Evolutionary conservation across 2,329 filamentous ascomycete genomes (phyloP), one percentile per base, ranked within the genome.

Genomic region (Fusarium penzigii): DNA sequence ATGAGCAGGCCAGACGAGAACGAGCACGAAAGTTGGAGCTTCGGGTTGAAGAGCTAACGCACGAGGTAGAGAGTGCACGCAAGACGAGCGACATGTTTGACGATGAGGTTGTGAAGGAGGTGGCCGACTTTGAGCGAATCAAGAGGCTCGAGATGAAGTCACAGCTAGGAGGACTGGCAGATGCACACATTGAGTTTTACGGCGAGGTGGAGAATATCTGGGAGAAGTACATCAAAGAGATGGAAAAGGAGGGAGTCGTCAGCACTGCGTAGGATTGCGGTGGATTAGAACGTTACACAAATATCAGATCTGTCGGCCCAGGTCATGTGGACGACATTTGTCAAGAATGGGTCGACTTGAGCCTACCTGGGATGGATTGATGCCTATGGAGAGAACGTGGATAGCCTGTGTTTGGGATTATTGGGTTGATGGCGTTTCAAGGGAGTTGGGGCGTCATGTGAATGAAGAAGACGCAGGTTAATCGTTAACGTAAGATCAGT

Each of bases 121-220:
- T 97, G 1, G 82, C 83, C 17, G 92, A 97, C 68, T 99, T 99
- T 74, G 94, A 99, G 75, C 84, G 92, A 51, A 97, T 97, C 79
- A 99, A 99, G 78, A 86, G 90, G 39, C 79, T 90, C 40, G 93
- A 99, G 78, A 95, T 99, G 73, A 90, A 90, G 70, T 83, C 88
- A 58, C 92, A 94, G 62, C 80, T 99, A 45, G 91, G 90, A 3
- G 86, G 84, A 3, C 73, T 99, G 44, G 91, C 93, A 0, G 88
- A 93, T 66, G 86, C 90, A 16, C 91, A 99, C 70, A 85, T 96
- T 39, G 83, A 85, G 11, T 97, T 97, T 71, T 99, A 96, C 70
- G 84, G 84, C 51, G 83, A 83, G 17, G 88, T 91, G 6, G 84
- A 89, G 45, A 85, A 87, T 48, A 88, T 89, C 8, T 99, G 94